phyloP scores from a whole-genome alignment of 2,329 filamentous ascomycete genomes.

The Penicillium hesseltinei region DNA sequence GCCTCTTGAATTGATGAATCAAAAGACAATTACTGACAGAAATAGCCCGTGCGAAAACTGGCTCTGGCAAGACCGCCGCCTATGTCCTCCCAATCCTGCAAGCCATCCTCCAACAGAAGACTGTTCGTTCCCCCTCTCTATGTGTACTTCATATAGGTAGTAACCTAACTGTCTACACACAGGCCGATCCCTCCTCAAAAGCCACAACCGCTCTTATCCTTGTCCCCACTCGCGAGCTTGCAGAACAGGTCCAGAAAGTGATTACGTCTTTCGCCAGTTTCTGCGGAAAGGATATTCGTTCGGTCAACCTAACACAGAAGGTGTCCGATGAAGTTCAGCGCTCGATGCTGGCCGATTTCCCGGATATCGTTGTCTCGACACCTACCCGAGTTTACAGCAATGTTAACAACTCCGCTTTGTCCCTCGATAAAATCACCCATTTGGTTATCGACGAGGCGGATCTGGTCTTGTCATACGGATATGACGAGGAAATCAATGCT shows the following conservation, averaged over 20 bases:
- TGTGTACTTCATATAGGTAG: background rate
- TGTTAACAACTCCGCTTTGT: constrained; percentile 69
- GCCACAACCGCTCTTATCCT: constrained; percentile 77
- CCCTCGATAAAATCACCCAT: constrained; percentile 68
- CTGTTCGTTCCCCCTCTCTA: constrained; percentile 43
- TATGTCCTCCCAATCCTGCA: constrained; percentile 90
- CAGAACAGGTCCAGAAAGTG: constrained; percentile 81
- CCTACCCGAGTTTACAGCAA: constrained; percentile 80
- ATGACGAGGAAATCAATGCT: constrained; percentile 82
- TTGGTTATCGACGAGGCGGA: constrained; percentile 94
- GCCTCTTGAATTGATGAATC: too few relatives aligned
- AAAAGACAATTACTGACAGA: constrained; percentile 17
- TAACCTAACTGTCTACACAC: background rate
- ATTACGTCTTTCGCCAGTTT: constrained; percentile 75
- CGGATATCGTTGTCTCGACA: constrained; percentile 88
- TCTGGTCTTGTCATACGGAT: constrained; percentile 88
- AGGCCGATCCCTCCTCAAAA: constrained; percentile 42
- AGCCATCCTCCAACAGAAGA: constrained; percentile 74
- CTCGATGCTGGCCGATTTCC: constrained; percentile 77
- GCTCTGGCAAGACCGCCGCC: constrained; percentile 95
- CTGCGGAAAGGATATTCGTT: constrained; percentile 78
- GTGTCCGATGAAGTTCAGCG: constrained; percentile 85
- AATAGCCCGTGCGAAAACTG: constrained; percentile 82
- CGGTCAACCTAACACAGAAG: constrained; percentile 85
- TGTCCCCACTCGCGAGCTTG: constrained; percentile 90